Percentiles rank a stretch among this genome's conserved stretches.
Conservation (phyloP, 192 early-diverging fungal genomes). For the Entomortierella chlamydospora region DNA sequence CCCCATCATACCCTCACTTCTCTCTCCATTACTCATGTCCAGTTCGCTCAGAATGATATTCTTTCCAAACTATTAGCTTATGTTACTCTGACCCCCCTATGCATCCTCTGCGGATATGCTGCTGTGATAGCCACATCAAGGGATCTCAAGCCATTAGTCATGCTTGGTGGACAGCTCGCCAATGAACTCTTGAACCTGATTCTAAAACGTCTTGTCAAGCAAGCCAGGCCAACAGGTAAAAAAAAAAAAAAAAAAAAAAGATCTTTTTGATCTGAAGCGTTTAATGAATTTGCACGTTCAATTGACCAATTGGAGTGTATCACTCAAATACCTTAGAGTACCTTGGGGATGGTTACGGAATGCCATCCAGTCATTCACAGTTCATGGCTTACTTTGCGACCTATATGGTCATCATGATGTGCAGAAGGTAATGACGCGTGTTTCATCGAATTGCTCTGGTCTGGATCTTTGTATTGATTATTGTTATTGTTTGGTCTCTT, state of each 20-base stretch:
- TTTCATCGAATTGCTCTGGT: no score
- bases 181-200: constrained; percentile 75
- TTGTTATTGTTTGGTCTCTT: not conserved
- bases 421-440: constrained; percentile 57
- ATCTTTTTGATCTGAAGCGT: no score
- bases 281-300: not conserved
- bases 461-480: no score
- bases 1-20: constrained; percentile 59
- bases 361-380: constrained; percentile 87
- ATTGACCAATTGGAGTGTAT: not conserved
- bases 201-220: constrained; percentile 69
- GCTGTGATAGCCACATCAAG: constrained; percentile 71
- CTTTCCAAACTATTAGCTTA: constrained; percentile 72
- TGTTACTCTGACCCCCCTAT: constrained; percentile 72
- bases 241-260: no score
- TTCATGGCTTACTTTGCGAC: constrained; percentile 82
- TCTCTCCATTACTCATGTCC: constrained; percentile 78
- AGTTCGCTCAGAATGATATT: constrained; percentile 69
- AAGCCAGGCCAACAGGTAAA: constrained; percentile 74
- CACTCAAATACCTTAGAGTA: constrained; percentile 57
- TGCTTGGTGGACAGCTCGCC: constrained; percentile 77
- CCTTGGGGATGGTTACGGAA: constrained; percentile 81
- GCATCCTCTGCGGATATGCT: constrained; percentile 74
- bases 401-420: constrained; percentile 66
- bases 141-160: constrained; percentile 65